Base-by-base conservation (phyloP, 1,139 yeast genomes). In the Taphrina wiesneri region DNA sequence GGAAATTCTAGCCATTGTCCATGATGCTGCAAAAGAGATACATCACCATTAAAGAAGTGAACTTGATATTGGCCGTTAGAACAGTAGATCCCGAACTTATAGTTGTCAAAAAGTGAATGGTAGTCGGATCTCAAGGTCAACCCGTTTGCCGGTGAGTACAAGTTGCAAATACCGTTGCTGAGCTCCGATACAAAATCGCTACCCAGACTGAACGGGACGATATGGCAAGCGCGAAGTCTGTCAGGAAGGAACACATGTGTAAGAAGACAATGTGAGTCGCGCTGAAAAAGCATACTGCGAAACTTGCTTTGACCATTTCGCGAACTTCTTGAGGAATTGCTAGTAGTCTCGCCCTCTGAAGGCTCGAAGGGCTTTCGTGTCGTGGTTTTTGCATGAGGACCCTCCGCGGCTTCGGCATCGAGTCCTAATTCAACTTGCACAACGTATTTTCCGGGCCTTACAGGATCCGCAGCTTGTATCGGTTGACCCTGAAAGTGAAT, bases 121-220 rank as follows among this genome's bases (percentile, higher is more conserved):
- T 46, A 46, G 28, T 46, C 51, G 15, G 51, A 46, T 46, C 51
- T 46, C 51, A 46, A 46, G 13, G 51, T 46, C 51, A 46, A n/a
- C 5, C 51, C 51, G 19, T 46, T 46, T 6, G 51, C 51, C 6
- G 51, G 51, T 25, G 51, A 46, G 19, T 46, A 46, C 51, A 25
- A 46, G 51, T 46, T 19, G 51, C 51, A 46, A 19, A 46, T 11
- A 11, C 51, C 51, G 19, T 46, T 19, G 19, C 51, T 46, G 30
- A 46, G 9, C 51, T 46, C 26, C 13, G 51, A 46, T 13, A 46
- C 26, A n/a, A 46, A 46, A 5, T 9, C 51, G 30, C 51, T 46
- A 19, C 51, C 51, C 26, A 17, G 30, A 46, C 51, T 46, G 30
- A 46, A 46, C n/a, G 51, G 51, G 4, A 46, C 30, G 6, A 46